Conservation (phyloP, 2,329 filamentous ascomycete genomes). For the Xylariaceae sp. region DNA sequence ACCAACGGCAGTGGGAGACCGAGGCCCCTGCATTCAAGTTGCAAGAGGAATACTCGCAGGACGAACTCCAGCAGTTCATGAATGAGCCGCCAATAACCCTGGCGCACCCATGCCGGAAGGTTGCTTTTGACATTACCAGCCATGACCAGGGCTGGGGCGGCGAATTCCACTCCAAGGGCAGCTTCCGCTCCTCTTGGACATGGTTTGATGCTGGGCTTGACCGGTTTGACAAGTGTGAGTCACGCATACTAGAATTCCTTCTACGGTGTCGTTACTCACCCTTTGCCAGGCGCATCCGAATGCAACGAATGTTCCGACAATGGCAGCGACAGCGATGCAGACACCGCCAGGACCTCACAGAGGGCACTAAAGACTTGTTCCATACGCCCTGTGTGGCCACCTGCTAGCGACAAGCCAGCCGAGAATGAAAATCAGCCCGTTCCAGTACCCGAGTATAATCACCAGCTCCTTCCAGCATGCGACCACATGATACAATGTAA, state of each 20-base stretch:
- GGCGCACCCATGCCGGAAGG: slow-evolving; percentile 52
- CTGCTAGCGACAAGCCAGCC: slow-evolving; percentile 21
- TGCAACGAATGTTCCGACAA: slow-evolving; percentile 17
- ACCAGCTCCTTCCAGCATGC: slow-evolving; percentile 35
- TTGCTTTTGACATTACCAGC: slow-evolving; percentile 56
- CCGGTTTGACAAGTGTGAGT: slow-evolving; percentile 43
- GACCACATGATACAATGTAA: slow-evolving; percentile 49
- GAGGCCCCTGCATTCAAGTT: slow-evolving; percentile 22
- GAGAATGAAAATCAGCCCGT: slow-evolving; percentile 39
- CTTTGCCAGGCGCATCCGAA: slow-evolving; percentile 13
- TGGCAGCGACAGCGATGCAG: too few relatives aligned
- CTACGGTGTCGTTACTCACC: slow-evolving; percentile 8
- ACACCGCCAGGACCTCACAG: background rate
- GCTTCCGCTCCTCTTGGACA: slow-evolving; percentile 50
- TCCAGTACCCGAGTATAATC: slow-evolving; percentile 33
- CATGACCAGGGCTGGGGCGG: slow-evolving; percentile 57
- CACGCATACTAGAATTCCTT: background rate
- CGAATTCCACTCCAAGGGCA: slow-evolving; percentile 29
- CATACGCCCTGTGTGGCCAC: slow-evolving; percentile 32
- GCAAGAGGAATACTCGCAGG: slow-evolving; percentile 32
- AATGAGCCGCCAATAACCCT: slow-evolving; percentile 40
- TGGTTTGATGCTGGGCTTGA: slow-evolving; percentile 64
- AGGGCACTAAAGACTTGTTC: slow-evolving; percentile 26
- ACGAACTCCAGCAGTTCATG: slow-evolving; percentile 37
- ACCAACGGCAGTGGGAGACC: slow-evolving; percentile 24